These are phyloP conservation scores for Vanrija pseudolonga DNA, from an alignment of 1,284 basidiomycete genomes.

Conservation along the genomic window DNA sequence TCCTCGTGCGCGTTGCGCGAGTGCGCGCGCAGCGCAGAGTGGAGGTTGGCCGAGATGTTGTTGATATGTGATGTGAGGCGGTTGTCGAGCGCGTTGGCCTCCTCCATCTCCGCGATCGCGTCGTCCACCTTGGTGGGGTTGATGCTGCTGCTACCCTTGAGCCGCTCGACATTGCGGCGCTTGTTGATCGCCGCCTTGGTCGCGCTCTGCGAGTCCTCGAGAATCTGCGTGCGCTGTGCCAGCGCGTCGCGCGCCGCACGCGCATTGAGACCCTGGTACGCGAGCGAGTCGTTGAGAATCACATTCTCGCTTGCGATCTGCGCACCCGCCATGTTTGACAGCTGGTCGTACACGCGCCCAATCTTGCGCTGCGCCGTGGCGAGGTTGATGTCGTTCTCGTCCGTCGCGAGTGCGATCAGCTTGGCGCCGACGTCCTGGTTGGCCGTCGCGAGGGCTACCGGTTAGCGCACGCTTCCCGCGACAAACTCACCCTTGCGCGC, in stretches of 20 bases:
- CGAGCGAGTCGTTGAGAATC: slow-evolving; percentile 82
- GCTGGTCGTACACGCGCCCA: slow-evolving; percentile 76
- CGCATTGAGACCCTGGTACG: slow-evolving; percentile 92
- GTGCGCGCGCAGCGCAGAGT: slow-evolving; percentile 74
- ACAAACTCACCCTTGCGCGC: slow-evolving; percentile 58
- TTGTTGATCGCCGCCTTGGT: slow-evolving; percentile 89
- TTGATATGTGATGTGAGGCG: slow-evolving; percentile 72
- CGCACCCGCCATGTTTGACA: slow-evolving; percentile 77
- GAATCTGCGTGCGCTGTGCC: slow-evolving; percentile 73
- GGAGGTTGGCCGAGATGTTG: slow-evolving; percentile 86
- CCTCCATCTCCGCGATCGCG: slow-evolving; percentile 86
- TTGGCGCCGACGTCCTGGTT: slow-evolving; percentile 86
- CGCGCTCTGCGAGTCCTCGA: slow-evolving; percentile 87
- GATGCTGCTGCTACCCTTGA: slow-evolving; percentile 84
- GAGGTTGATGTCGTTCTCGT: slow-evolving; percentile 75
- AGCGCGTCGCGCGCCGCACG: slow-evolving; percentile 81
- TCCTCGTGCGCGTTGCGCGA: slow-evolving; percentile 82
- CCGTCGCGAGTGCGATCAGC: slow-evolving; percentile 77
- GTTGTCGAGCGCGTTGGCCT: slow-evolving; percentile 84
- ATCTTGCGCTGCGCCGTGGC: slow-evolving; percentile 75
- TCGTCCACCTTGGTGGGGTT: slow-evolving; percentile 83
- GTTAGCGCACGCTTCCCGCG: no score
- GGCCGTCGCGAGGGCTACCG: slow-evolving; percentile 58
- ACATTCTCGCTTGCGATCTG: slow-evolving; percentile 84
- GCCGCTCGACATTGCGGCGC: slow-evolving; percentile 77